phyloP scores from a whole-genome alignment of 148 eudicot genomes.

The Persicaria maculosa region DNA sequence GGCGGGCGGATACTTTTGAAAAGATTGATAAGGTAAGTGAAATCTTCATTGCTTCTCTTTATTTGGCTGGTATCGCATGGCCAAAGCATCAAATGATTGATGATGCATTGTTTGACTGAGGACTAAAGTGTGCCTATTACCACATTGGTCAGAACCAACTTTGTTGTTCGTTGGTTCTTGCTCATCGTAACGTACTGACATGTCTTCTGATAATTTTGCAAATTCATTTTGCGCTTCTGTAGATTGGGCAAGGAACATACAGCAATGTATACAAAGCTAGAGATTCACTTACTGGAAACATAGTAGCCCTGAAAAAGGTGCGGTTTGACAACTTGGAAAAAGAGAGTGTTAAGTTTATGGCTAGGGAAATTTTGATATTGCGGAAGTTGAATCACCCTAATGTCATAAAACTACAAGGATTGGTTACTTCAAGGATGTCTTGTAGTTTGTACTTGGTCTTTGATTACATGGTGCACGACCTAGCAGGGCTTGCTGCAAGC shows the following conservation, averaged over 20 bases:
- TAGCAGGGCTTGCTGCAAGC: conserved; percentile 94
- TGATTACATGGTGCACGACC: conserved; percentile 93
- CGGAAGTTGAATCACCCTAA: conserved; percentile 87
- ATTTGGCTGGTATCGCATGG: not conserved
- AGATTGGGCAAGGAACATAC: conserved; percentile 96
- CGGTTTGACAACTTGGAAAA: conserved; percentile 92
- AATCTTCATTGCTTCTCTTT: not conserved
- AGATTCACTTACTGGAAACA: conserved; percentile 67
- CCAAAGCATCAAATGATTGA: not conserved
- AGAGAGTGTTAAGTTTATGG: conserved; percentile 94
- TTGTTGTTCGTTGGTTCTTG: not conserved
- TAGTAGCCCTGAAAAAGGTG: conserved; percentile 90
- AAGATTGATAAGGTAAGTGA: conserved; percentile 78
- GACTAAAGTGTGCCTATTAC: not conserved
- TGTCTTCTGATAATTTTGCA: conserved; percentile 6
- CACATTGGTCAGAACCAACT: not conserved
- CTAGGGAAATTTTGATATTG: conserved; percentile 80
- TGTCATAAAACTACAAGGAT: conserved; percentile 78
- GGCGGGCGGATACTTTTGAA: conserved; percentile 87
- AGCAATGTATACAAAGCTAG: conserved; percentile 97
- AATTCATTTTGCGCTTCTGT: conserved; percentile 15
- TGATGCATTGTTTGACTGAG: not conserved
- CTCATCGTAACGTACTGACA: not conserved
- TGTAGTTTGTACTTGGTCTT: conserved; percentile 91
- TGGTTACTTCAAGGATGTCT: conserved; percentile 94